Base-by-base conservation (phyloP, 1,284 basidiomycete genomes). In the Ustilago tritici region DNA sequence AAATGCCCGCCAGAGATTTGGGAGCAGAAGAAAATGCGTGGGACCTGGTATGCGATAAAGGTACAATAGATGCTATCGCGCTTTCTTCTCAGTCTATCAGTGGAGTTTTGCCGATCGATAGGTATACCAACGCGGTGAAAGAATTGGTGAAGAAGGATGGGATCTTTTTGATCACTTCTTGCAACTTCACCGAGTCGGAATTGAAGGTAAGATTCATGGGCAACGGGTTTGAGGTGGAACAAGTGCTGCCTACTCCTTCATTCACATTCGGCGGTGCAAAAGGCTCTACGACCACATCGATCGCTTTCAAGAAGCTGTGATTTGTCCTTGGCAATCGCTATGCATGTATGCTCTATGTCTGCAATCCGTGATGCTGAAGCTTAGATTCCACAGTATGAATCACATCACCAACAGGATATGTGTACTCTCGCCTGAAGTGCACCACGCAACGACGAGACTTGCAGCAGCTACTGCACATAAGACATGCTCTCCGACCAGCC, bases 111-210 rank as follows among this genome's bases (percentile, higher is more conserved):
- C 91, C 92, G 2, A 89, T 89, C 2, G 87, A 89, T 19, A 86
- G 86, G 11, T 95, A 95, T 86, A 91, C 92, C 4, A 79, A 80
- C 35, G 90, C 91, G 6, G 89, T 93, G 12, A 86, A 88, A 2
- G 85, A 85, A 35, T 85, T 93, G 56, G 87, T 94, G 32, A 91
- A 78, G 53, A 69, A 59, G 4, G n/a, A 57, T 2, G 93, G 92
- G 5, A 88, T 89, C 78, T 94, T 95, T 82, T 87, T 95, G 53
- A 94, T 95, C 69, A 95, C 93, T 8, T 85, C 83, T 8, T 95
- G 94, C 84, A 96, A 96, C 84, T 96, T 95, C 83, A 96, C 94
- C 0, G 91, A 93, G 78, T 90, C 91, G 0, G 95, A 96, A 83
- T 86, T 96, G 43, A 90, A 88, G 70, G 80, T 87, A 1, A 89